phyloP scores from a whole-genome alignment of 2,329 filamentous ascomycete genomes.

The Thyridium curvatum region DNA sequence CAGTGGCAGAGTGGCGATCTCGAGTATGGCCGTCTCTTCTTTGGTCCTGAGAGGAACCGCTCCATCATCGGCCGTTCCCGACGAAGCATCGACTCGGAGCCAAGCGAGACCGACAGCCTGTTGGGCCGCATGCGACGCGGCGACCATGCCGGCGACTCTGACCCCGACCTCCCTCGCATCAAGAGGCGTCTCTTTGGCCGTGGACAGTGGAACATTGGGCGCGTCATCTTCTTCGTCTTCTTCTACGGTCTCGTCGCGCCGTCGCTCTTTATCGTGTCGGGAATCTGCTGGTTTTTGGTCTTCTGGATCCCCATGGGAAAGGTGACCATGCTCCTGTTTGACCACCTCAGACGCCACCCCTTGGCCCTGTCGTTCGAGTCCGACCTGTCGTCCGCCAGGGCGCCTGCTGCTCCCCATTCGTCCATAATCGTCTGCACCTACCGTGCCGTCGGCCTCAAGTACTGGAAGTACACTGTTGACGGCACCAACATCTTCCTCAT shows the following conservation, averaged over 20 bases:
- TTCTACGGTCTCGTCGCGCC: slow-evolving; percentile 93
- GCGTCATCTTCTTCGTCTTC: slow-evolving; percentile 92
- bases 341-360: slow-evolving; percentile 88
- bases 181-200: slow-evolving; percentile 91
- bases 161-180: slow-evolving; percentile 31
- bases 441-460: slow-evolving; percentile 85
- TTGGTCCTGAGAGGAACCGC: slow-evolving; percentile 72
- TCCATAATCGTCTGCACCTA: slow-evolving; percentile 96
- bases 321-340: slow-evolving; percentile 80
- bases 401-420: slow-evolving; percentile 64
- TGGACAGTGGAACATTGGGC: slow-evolving; percentile 90
- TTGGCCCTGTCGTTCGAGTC: slow-evolving; percentile 90
- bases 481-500: slow-evolving; percentile 99
- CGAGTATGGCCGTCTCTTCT: slow-evolving; percentile 92
- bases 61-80: slow-evolving; percentile 83
- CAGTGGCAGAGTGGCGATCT: slow-evolving; percentile 98
- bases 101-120: slow-evolving; percentile 83
- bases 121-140: slow-evolving; percentile 56
- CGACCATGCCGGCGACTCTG: slow-evolving; percentile 29
- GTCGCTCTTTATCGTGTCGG: slow-evolving; percentile 76
- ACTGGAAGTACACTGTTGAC: slow-evolving; percentile 99
- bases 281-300: slow-evolving; percentile 90
- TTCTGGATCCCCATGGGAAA: slow-evolving; percentile 99
- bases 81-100: slow-evolving; percentile 78
- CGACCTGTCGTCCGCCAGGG: slow-evolving; percentile 68